phyloP scores from a whole-genome alignment of 352 stramenopile genomes.

The Globisporangium nodosum region DNA sequence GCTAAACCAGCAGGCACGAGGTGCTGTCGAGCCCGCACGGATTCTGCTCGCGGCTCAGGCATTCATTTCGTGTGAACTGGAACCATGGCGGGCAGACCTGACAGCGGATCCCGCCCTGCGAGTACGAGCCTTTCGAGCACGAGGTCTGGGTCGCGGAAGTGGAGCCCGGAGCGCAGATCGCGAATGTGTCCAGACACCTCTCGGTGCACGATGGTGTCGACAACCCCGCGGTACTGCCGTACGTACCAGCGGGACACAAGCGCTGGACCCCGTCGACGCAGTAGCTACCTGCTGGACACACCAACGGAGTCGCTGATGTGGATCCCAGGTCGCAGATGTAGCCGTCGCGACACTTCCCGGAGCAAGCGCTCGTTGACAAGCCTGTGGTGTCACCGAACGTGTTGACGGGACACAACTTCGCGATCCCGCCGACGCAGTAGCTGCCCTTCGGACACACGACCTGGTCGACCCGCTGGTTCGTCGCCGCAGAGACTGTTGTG shows the following conservation, averaged over 20 bases:
- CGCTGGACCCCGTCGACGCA: constrained; percentile 43
- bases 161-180: constrained; percentile 35
- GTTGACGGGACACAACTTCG: constrained; percentile 42
- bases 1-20: constrained; percentile 43
- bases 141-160: constrained; percentile 31
- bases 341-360: constrained; percentile 48
- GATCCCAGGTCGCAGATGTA: constrained; percentile 46
- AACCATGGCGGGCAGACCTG: constrained; percentile 47
- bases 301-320: constrained; percentile 28
- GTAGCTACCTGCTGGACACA: constrained; percentile 56
- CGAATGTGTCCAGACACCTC: constrained; percentile 45
- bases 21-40: constrained; percentile 31
- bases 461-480: constrained; percentile 39
- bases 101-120: constrained; percentile 47
- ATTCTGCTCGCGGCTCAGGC: constrained; percentile 41
- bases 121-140: constrained; percentile 55
- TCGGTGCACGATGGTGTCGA: constrained; percentile 35
- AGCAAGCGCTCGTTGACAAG: constrained; percentile 34
- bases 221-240: constrained; percentile 39
- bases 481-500: constrained; percentile 24
- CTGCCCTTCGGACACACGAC: constrained; percentile 46
- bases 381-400: constrained; percentile 46
- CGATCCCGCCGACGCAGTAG: constrained; percentile 50
- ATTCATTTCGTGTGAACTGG: constrained; percentile 38
- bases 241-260: constrained; percentile 52